These are phyloP conservation scores for Dactylonectria estremocensis DNA, from an alignment of 2,329 filamentous ascomycete genomes.

Conservation along the genomic window DNA sequence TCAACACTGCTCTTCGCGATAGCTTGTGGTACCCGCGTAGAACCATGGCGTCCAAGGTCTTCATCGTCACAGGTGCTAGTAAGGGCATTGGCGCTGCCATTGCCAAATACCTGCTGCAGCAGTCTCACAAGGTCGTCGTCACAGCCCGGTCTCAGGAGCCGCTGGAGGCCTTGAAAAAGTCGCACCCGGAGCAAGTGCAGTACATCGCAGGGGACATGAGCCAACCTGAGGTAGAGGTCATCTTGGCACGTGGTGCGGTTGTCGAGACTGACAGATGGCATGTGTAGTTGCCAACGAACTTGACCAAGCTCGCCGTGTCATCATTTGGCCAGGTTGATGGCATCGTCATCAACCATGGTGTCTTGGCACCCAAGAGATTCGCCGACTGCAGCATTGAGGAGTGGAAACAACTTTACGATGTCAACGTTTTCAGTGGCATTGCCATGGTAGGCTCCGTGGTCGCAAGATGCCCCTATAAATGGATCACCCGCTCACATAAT, in stretches of 20 bases:
- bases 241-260: not conserved
- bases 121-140: conserved; percentile 71
- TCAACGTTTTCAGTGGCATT: conserved; percentile 90
- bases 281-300: conserved; percentile 68
- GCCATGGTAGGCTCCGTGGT: conserved; percentile 74
- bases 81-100: conserved; percentile 74
- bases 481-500: conserved; percentile 16
- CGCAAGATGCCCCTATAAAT: no score
- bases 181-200: conserved; percentile 66
- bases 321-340: conserved; percentile 84
- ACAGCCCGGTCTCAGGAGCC: conserved; percentile 68
- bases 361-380: conserved; percentile 82
- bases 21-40: conserved; percentile 15
- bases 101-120: conserved; percentile 65
- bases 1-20: conserved; percentile 1
- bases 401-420: conserved; percentile 83
- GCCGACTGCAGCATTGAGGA: conserved; percentile 77
- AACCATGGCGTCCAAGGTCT: conserved; percentile 71
- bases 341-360: conserved; percentile 90
- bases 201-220: conserved; percentile 70
- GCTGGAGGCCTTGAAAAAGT: conserved; percentile 66
- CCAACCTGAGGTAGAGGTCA: conserved; percentile 62
- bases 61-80: conserved; percentile 79
- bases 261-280: conserved; percentile 5
- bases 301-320: conserved; percentile 75